Conservation (phyloP, 2,329 filamentous ascomycete genomes). For the Beauveria brongniartii region DNA sequence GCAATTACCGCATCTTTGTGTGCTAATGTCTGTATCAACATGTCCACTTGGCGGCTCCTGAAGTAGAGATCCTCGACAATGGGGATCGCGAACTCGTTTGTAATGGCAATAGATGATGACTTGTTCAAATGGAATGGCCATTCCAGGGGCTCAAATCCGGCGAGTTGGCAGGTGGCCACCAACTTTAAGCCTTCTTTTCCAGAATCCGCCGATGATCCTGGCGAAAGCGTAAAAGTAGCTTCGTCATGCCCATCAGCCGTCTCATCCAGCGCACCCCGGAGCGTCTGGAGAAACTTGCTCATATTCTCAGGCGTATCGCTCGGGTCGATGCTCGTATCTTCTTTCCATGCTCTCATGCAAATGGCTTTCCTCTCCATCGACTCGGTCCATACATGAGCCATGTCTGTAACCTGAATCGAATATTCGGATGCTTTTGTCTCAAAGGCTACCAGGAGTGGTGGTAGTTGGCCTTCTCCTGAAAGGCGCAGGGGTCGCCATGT, state of each 20-base stretch:
- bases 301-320: conserved; percentile 61
- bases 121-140: conserved; percentile 57
- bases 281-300: conserved; percentile 55
- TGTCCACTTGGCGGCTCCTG: conserved; percentile 31
- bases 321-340: conserved; percentile 66
- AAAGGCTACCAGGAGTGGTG: conserved; percentile 56
- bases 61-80: conserved; percentile 39
- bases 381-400: conserved; percentile 67
- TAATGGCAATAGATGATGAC: conserved; percentile 32
- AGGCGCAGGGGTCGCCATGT: conserved; percentile 43
- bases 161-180: conserved; percentile 51
- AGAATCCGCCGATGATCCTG: conserved; percentile 23
- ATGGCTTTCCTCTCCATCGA: conserved; percentile 53
- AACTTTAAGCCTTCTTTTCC: conserved; percentile 39
- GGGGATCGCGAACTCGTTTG: conserved; percentile 43
- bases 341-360: conserved; percentile 50
- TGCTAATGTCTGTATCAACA: conserved; percentile 33
- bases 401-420: conserved; percentile 59
- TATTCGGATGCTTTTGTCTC: conserved; percentile 50
- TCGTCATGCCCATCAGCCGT: conserved; percentile 34
- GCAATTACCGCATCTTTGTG: conserved; percentile 45
- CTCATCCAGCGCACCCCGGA: conserved; percentile 44
- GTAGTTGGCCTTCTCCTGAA: conserved; percentile 34
- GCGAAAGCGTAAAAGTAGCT: conserved; percentile 37
- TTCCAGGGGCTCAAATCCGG: conserved; percentile 53